phyloP scores from a whole-genome alignment of 345 rosid genomes.

The Salix caprea region DNA sequence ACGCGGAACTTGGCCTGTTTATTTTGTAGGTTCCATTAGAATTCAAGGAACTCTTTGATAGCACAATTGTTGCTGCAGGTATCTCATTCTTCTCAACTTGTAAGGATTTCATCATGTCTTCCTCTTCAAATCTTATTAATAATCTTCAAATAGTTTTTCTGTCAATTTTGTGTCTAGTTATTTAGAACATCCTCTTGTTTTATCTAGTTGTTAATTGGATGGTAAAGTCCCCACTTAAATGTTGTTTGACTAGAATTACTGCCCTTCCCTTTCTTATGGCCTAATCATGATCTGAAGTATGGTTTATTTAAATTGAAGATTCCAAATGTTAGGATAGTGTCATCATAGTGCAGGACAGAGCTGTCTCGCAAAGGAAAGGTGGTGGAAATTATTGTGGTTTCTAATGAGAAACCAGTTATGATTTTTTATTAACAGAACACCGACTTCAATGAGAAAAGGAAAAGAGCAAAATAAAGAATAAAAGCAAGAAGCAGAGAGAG shows the following conservation, averaged over 20 bases:
- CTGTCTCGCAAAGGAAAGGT: too few species aligned
- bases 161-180: not conserved
- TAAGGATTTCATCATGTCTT: constrained; percentile 34
- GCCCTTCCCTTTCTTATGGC: not conserved
- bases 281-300: not conserved
- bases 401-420: too few species aligned
- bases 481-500: too few species aligned
- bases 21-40: constrained; percentile 77
- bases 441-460: too few species aligned
- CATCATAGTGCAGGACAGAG: not conserved
- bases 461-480: too few species aligned
- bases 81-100: constrained; percentile 76
- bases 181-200: too few species aligned
- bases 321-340: not conserved
- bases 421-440: too few species aligned
- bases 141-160: not conserved
- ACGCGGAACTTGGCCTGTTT: constrained; percentile 9
- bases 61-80: constrained; percentile 77
- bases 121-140: not conserved
- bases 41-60: constrained; percentile 77
- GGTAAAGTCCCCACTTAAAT: too few species aligned
- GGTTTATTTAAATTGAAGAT: not conserved
- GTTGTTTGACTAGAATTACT: not conserved
- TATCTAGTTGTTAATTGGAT: too few species aligned
- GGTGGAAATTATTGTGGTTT: too few species aligned